phyloP scores from a whole-genome alignment of 306 rosid species.

The Ochetophila trinervis region DNA sequence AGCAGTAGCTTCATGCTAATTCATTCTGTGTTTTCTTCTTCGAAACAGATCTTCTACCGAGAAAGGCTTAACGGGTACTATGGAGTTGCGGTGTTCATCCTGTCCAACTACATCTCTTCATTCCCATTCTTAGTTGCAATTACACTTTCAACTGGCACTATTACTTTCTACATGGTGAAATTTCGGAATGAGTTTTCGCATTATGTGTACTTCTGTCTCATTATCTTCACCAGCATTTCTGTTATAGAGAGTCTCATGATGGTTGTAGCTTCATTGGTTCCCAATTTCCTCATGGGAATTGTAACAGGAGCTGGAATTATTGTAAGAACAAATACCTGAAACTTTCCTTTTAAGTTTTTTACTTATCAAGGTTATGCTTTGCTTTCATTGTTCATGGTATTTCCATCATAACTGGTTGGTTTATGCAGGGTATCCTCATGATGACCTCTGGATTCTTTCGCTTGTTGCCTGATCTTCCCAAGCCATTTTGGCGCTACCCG shows the following conservation, averaged over 20 bases:
- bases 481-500: slow-evolving; percentile 92
- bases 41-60: slow-evolving; percentile 69
- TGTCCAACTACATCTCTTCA: slow-evolving; percentile 84
- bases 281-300: slow-evolving; percentile 96
- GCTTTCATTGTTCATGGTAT: slow-evolving; percentile 3
- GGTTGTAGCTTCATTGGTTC: slow-evolving; percentile 96
- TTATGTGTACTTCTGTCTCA: slow-evolving; percentile 61
- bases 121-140: slow-evolving; percentile 85
- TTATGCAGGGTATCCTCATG: slow-evolving; percentile 88
- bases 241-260: slow-evolving; percentile 97
- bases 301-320: slow-evolving; percentile 92
- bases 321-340: slow-evolving; percentile 44
- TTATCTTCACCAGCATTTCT: slow-evolving; percentile 64
- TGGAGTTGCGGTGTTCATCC: slow-evolving; percentile 78
- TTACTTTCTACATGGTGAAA: slow-evolving; percentile 78
- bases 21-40: slow-evolving; percentile 4
- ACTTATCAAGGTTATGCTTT: not conserved
- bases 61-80: slow-evolving; percentile 89
- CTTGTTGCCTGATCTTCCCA: slow-evolving; percentile 72
- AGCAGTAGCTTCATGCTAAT: slow-evolving; percentile 9
- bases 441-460: slow-evolving; percentile 90
- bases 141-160: slow-evolving; percentile 56
- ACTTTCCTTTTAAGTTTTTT: not conserved
- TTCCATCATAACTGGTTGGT: slow-evolving; percentile 16
- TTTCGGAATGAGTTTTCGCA: slow-evolving; percentile 64